phyloP scores from a whole-genome alignment of 805 yeast species.

The Suhomyces prunicola region DNA sequence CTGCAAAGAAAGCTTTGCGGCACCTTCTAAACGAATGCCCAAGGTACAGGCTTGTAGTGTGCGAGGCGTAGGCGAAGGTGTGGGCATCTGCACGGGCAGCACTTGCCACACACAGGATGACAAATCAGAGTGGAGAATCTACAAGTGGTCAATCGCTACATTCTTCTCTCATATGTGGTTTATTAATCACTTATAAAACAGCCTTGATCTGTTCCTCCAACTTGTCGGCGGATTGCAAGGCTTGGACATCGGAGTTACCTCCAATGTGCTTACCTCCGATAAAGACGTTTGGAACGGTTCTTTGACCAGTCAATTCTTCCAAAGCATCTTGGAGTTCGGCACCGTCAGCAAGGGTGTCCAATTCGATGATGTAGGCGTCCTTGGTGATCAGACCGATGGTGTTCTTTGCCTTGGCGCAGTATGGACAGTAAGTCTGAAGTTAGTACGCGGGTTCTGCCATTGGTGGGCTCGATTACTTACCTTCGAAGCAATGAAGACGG shows the following conservation, averaged over 20 bases:
- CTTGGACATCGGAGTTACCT: slow-evolving; percentile 87
- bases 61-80: not conserved
- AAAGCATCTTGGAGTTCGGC: slow-evolving; percentile 78
- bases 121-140: not conserved
- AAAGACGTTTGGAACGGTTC: slow-evolving; percentile 90
- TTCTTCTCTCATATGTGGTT: not conserved
- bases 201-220: slow-evolving; percentile 46
- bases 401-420: slow-evolving; percentile 41
- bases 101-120: not conserved
- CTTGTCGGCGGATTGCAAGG: slow-evolving; percentile 58
- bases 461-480: slow-evolving; percentile 37
- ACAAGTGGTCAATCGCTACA: not conserved
- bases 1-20: not conserved
- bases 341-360: slow-evolving; percentile 65
- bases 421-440: slow-evolving; percentile 39
- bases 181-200: slow-evolving; percentile 23
- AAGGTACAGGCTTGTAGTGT: not conserved
- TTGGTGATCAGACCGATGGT: slow-evolving; percentile 37
- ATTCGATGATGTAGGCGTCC: slow-evolving; percentile 54
- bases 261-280: slow-evolving; percentile 92
- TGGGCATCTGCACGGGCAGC: not conserved
- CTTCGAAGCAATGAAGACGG: slow-evolving; percentile 78
- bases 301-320: slow-evolving; percentile 76
- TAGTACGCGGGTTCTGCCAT: slow-evolving; percentile 2
- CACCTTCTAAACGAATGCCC: not conserved